Percentiles rank a stretch among this genome's conserved stretches.
Evolutionary conservation across 805 yeast genomes (phyloP).

Genomic region (Wickerhamiella sergipiensis): DNA sequence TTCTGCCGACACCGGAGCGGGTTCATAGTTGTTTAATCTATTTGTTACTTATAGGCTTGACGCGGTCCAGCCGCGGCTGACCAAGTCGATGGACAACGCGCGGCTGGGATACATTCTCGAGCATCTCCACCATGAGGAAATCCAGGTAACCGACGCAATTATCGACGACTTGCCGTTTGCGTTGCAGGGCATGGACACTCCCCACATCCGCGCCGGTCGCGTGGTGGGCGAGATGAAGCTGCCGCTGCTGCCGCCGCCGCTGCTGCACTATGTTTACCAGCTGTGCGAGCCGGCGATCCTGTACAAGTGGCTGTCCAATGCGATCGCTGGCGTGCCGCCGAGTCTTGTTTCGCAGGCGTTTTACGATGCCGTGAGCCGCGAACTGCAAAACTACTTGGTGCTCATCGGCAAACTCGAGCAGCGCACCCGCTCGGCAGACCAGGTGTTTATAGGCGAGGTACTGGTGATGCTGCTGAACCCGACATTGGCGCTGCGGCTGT

Average conservation of each 20-base stretch:
- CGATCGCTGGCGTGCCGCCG: constrained; percentile 23
- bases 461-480: constrained; percentile 35
- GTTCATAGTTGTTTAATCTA: too few species aligned
- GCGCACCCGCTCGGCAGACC: neutral
- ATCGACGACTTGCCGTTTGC: constrained; percentile 32
- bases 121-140: neutral
- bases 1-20: too few species aligned
- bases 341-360: constrained; percentile 51
- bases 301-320: constrained; percentile 33
- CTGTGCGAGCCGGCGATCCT: constrained; percentile 63
- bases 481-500: constrained; percentile 43
- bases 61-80: too few species aligned
- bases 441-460: constrained; percentile 19
- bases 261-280: constrained; percentile 39
- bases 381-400: constrained; percentile 31
- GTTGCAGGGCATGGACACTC: constrained; percentile 11
- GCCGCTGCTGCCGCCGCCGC: constrained; percentile 34
- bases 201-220: constrained; percentile 3
- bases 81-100: neutral
- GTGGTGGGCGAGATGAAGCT: constrained; percentile 5
- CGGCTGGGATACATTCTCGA: neutral
- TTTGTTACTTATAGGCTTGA: too few species aligned
- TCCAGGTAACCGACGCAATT: neutral
- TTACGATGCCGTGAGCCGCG: constrained; percentile 31
- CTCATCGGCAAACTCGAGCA: constrained; percentile 34